Percentiles rank a stretch among this genome's conserved stretches.
Conservation (phyloP, 2,329 filamentous ascomycete genomes). For the Cytospora piceicola region DNA sequence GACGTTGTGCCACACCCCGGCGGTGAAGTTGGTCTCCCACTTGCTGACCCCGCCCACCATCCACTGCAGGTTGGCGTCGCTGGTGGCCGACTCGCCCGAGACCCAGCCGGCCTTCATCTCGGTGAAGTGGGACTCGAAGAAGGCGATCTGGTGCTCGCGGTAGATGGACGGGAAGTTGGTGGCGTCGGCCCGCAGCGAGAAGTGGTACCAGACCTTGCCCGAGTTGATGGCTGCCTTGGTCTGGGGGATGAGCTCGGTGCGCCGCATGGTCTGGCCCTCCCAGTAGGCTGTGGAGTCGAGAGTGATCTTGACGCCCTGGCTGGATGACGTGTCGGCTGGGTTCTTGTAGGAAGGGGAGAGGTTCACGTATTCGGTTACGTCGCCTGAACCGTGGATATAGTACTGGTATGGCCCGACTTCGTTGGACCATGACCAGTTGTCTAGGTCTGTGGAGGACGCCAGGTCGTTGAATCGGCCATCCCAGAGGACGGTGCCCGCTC, state of each 20-base stretch:
- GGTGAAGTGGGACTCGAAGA: slow-evolving; percentile 73
- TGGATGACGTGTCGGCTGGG: slow-evolving; percentile 62
- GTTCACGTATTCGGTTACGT: slow-evolving; percentile 63
- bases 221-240: slow-evolving; percentile 65
- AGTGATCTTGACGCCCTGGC: slow-evolving; percentile 70
- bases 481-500: slow-evolving; percentile 58
- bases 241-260: slow-evolving; percentile 75
- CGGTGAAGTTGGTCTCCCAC: slow-evolving; percentile 65
- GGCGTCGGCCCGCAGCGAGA: slow-evolving; percentile 63
- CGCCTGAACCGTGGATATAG: slow-evolving; percentile 70
- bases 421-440: slow-evolving; percentile 69
- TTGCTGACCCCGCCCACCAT: slow-evolving; percentile 62
- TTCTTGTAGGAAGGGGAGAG: slow-evolving; percentile 66
- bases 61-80: slow-evolving; percentile 64
- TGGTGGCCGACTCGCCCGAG: slow-evolving; percentile 48
- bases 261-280: slow-evolving; percentile 74
- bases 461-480: slow-evolving; percentile 69
- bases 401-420: slow-evolving; percentile 74
- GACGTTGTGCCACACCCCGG: slow-evolving; percentile 71
- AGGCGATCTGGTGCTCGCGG: slow-evolving; percentile 68
- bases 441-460: slow-evolving; percentile 56
- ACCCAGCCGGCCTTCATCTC: slow-evolving; percentile 73
- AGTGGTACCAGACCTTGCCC: slow-evolving; percentile 75
- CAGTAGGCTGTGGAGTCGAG: slow-evolving; percentile 68
- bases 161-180: slow-evolving; percentile 63